These are phyloP conservation scores for Lunularia cruciata DNA, from an alignment of 225 moss, liverwort and hornwort species.

Conservation along the genomic window DNA sequence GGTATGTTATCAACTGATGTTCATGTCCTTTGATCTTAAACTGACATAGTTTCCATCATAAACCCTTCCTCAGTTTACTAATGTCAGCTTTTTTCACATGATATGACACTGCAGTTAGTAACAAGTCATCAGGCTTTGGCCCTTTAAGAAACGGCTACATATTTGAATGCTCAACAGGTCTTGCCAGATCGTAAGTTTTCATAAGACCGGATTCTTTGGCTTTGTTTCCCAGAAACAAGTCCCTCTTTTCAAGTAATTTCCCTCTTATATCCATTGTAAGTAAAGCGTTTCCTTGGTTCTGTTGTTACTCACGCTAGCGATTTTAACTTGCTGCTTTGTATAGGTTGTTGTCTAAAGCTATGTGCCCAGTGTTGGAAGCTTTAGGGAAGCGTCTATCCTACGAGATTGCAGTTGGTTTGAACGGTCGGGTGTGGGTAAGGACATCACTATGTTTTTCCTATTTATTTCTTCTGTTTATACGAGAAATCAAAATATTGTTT, in stretches of 20 bases:
- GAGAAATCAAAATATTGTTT: too few species aligned
- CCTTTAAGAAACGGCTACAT: conserved; percentile 85
- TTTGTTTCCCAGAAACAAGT: not conserved
- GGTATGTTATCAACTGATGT: conserved; percentile 41
- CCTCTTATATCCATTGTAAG: too few species aligned
- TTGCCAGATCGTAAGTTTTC: conserved; percentile 76
- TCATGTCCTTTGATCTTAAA: not conserved
- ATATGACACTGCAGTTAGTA: conserved; percentile 52
- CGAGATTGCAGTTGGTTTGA: conserved; percentile 91
- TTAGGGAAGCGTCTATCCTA: conserved; percentile 71
- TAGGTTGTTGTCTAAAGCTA: conserved; percentile 75
- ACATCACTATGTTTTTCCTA: not conserved
- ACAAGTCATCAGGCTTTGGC: conserved; percentile 82
- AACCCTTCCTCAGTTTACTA: not conserved
- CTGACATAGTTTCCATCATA: not conserved
- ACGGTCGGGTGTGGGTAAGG: conserved; percentile 92
- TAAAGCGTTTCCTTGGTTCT: too few species aligned
- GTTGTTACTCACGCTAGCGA: not conserved
- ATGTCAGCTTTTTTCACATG: not conserved
- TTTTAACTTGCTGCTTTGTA: not conserved
- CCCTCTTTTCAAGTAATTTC: not conserved
- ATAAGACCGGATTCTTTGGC: too few species aligned
- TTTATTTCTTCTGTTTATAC: too few species aligned
- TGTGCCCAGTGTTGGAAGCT: conserved; percentile 72
- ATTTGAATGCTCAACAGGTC: conserved; percentile 86